Evolutionary conservation across 257 asterid species (phyloP).

Genomic region (Cruciata laevipes): DNA sequence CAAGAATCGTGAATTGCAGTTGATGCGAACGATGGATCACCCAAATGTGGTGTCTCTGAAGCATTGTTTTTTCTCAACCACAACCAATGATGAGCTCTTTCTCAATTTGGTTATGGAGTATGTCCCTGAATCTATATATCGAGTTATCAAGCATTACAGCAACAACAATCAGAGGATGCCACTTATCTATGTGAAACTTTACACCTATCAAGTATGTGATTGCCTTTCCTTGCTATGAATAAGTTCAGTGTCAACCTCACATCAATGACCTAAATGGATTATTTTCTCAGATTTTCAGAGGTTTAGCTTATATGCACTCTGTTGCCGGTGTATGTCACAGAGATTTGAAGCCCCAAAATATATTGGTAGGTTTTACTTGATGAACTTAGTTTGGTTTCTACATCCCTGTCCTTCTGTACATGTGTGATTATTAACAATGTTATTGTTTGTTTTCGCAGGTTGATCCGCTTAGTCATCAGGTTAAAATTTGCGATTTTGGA

Average conservation of each 20-base stretch:
- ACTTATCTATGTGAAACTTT: conserved; percentile 82
- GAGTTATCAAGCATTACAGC: conserved; percentile 70
- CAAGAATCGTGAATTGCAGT: conserved; percentile 88
- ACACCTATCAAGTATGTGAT: conserved; percentile 71
- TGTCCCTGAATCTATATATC: conserved; percentile 77
- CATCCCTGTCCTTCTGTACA: background rate
- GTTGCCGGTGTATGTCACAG: conserved; percentile 93
- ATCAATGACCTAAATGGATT: conserved; percentile 4
- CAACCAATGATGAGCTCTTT: conserved; percentile 75
- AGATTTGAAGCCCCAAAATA: conserved; percentile 95
- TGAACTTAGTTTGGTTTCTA: background rate
- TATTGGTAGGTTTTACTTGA: conserved; percentile 46
- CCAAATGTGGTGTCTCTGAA: conserved; percentile 84
- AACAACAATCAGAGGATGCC: conserved; percentile 82
- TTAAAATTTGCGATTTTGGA: conserved; percentile 94
- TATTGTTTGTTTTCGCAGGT: conserved; percentile 42
- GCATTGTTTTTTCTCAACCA: conserved; percentile 89
- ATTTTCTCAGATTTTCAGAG: conserved; percentile 70
- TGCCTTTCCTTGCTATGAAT: background rate
- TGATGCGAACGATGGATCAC: conserved; percentile 93
- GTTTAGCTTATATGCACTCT: conserved; percentile 92
- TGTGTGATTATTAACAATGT: background rate
- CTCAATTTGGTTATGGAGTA: conserved; percentile 95
- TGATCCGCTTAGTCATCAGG: conserved; percentile 73
- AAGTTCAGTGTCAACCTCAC: background rate